phyloP scores from a whole-genome alignment of 768 basidiomycete species.

The Boletus vermiculosoides region DNA sequence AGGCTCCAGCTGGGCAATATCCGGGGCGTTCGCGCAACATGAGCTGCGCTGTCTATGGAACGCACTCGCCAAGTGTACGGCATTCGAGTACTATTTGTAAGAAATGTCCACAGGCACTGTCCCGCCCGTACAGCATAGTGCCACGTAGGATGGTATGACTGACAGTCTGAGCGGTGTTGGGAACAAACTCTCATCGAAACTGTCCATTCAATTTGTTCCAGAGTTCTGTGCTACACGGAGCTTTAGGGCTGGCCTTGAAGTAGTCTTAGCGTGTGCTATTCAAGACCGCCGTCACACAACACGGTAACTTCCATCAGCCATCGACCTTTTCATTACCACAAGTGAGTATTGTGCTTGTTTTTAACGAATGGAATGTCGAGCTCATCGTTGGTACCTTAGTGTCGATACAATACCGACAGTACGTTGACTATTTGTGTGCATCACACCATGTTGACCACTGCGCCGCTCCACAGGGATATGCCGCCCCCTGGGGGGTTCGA shows the following conservation, averaged over 20 bases:
- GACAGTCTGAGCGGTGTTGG: constrained; percentile 7
- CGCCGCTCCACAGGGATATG: constrained; percentile 70
- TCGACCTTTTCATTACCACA: constrained; percentile 2
- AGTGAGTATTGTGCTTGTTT: constrained; percentile 21
- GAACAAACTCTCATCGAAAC: constrained; percentile 1
- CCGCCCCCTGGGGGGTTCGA: constrained; percentile 94
- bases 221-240: constrained; percentile 10
- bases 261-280: background rate
- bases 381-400: constrained; percentile 8
- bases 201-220: constrained; percentile 1
- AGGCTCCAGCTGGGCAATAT: background rate
- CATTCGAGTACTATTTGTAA: constrained; percentile 9
- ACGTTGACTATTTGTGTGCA: constrained; percentile 14
- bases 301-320: background rate
- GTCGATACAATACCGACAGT: constrained; percentile 32
- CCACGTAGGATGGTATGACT: background rate
- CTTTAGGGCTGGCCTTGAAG: constrained; percentile 31
- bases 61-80: constrained; percentile 10
- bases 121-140: background rate
- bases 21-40: background rate
- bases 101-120: constrained; percentile 24
- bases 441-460: constrained; percentile 7
- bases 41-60: background rate
- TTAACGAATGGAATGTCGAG: background rate
- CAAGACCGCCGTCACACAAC: constrained; percentile 2